Evolutionary conservation across 1,139 yeast genomes (phyloP), one percentile per base, ranked within the genome.

Genomic region (Hyphopichia fennica): DNA sequence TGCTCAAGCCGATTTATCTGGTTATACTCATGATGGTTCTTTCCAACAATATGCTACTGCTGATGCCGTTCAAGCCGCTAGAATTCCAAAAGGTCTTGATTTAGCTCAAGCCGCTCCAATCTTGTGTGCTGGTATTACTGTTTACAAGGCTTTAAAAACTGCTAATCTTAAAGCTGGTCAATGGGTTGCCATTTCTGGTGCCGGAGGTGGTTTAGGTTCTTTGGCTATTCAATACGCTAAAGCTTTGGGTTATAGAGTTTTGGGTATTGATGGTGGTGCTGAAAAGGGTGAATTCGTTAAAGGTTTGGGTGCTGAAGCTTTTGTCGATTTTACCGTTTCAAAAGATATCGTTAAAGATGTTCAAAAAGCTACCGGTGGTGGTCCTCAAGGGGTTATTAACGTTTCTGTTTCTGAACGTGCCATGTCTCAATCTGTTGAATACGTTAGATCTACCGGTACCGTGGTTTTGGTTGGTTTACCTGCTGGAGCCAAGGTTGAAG

Each of bases 161-260:
- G 84, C 91, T 44, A 71, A 75, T 38, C 72, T 82, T 52, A 57
- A 54, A 41, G 81, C 91, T 40, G 95, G 93, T 58, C 80, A 86
- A 57, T 84, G 89, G 88, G 88, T 85, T 46, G 84, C 85, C 52
- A 72, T 86, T 55, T 80, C 88, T 48, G 95, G 95, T 67, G 91
- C 91, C 43, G 89, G 83, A 59, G 91, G 95, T 65, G 95, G 95
- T 56, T 77, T 87, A 57, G 95, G 95, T 48, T 79, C 90, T 39
- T 70, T 86, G 48, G 93, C 91, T 45, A 74, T 87, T 55, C 93
- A 86, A 67, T 86, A 83, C 68, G 95, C 91, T 47, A 79, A 73
- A 63, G 91, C 90, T 47, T 82, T 87, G 88, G 95, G 95, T 53
- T 76, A 72, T 66, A 77, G 91, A 62, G 90, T 84, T 44, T 48